phyloP scores from a whole-genome alignment of 495 filamentous ascomycete species.

The Penicillium taxi region DNA sequence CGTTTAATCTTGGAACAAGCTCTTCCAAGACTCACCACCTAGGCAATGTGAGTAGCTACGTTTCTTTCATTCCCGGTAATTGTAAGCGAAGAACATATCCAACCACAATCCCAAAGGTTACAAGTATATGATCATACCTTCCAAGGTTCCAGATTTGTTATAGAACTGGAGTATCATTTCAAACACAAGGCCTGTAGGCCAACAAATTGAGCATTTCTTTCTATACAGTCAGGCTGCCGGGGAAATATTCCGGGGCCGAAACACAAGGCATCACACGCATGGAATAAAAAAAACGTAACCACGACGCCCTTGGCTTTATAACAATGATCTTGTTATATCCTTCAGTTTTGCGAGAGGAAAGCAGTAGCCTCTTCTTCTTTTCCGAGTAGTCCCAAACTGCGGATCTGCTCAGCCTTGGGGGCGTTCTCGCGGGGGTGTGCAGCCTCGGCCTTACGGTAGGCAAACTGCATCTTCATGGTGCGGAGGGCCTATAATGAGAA shows the following conservation, averaged over 20 bases:
- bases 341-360: slow-evolving; percentile 40
- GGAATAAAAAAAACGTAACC: slow-evolving; percentile 24
- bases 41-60: too few relatives aligned
- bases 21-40: too few relatives aligned
- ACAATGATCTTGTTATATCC: slow-evolving; percentile 1
- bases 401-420: slow-evolving; percentile 66
- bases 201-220: slow-evolving; percentile 32
- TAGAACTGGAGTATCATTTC: slow-evolving; percentile 28
- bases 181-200: slow-evolving; percentile 14
- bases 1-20: too few relatives aligned
- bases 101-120: too few relatives aligned
- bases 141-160: slow-evolving; percentile 1
- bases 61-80: too few relatives aligned
- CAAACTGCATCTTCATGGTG: slow-evolving; percentile 68
- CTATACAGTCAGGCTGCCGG: slow-evolving; percentile 35
- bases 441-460: slow-evolving; percentile 76
- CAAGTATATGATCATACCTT: too few relatives aligned
- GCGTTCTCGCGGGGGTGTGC: slow-evolving; percentile 68
- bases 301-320: slow-evolving; percentile 19
- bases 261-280: slow-evolving; percentile 25
- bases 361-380: slow-evolving; percentile 71
- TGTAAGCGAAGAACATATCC: too few relatives aligned
- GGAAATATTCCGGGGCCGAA: slow-evolving; percentile 17
- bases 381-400: slow-evolving; percentile 72
- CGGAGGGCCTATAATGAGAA: slow-evolving; percentile 56